Evolutionary conservation across 495 filamentous ascomycete genomes (phyloP), one percentile per base, ranked within the genome.

Genomic region (Podospora pseudocomata): DNA sequence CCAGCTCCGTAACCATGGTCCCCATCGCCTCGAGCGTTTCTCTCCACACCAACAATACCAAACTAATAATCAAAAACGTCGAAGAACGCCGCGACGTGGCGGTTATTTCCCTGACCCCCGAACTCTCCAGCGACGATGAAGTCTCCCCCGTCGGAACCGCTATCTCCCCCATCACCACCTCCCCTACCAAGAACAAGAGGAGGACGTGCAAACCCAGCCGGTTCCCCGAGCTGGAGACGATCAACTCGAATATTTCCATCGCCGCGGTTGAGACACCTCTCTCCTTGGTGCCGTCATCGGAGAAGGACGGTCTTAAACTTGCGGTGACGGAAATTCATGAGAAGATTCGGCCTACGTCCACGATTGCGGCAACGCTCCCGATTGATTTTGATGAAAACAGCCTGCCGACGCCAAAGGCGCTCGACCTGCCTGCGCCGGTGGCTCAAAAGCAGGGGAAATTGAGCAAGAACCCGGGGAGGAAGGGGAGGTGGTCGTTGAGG

Each of bases 401-500:
- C 53, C 55, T 76, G 2, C 49, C 63, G 2, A n/a, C 67, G 5
- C 68, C 75, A 0, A 69, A 69, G 57, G 65, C 65, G 34, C 13
- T 62, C 1, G 65, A 57, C 20, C 32, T 71, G 11, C 65, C 73
- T 3, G 16, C 18, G 6, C 56, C 60, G 16, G 44, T 19, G 18
- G 30, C 60, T 19, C 54, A 67, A 4, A 73, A 73, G 65, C 32
- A 65, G 34, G 60, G 68, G 54, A 78, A 76, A 70, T 72, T 74
- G 34, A 70, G 65, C 64, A 77, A 78, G 65, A 62, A 11, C 4
- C 39, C 72, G 5, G 62, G 58, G 0, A 77, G 73, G 65, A 75
- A 67, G 70, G 75, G 64, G 32, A 66, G 73, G 19, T 76, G 73
- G 73, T 74, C 72, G 39, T 62, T 74, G 23, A 44, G 69, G 65